Evolutionary conservation across 345 rosid genomes (phyloP), one percentile per base, ranked within the genome.

Genomic region (Eucalyptus viminalis): DNA sequence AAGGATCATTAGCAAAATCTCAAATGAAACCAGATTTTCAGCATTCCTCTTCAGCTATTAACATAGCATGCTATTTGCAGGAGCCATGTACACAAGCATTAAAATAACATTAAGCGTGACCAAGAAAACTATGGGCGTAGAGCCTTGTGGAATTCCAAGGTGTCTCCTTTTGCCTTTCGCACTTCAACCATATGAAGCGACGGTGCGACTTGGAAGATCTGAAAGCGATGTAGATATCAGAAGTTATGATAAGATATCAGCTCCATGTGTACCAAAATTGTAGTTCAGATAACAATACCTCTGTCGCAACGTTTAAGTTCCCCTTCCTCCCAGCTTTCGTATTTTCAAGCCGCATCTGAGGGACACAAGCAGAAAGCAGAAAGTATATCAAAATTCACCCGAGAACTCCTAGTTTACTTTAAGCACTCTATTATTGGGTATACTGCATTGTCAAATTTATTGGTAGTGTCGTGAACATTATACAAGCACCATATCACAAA

Each of bases 151-250:
- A 90, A 90, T 88, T 90, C 91, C 86, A 86, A n/a, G 56, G 91
- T 90, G 88, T 90, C 91, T 88, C 91, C 91, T 88, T 90, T 90
- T 44, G 91, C 88, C 88, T 90, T 90, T 54, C 89, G 87, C 81
- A 90, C 88, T 86, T 90, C 80, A 27, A 90, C 91, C 91, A 88
- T 43, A 49, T 88, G 91, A 49, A 88, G 86, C 21, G 50, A 90
- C 11, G 91, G 91, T 7, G 91, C 89, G 72, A 90, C 89, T 88
- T 88, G 91, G 88, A 90, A 90, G 9, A 90, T 69, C 91, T 90
- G 51, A 72, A 24, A 58, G 54, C 17, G 15, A 90, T 4, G 65
- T 24, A 49, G 65, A 34, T 11, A 72, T 10, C 11, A 21, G 45
- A 72, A 72, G 81, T 72, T 19, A 72, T 72, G 81, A 72, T 69